phyloP scores from a whole-genome alignment of 2,329 filamentous ascomycete genomes.

The Ceratocystis variospora region DNA sequence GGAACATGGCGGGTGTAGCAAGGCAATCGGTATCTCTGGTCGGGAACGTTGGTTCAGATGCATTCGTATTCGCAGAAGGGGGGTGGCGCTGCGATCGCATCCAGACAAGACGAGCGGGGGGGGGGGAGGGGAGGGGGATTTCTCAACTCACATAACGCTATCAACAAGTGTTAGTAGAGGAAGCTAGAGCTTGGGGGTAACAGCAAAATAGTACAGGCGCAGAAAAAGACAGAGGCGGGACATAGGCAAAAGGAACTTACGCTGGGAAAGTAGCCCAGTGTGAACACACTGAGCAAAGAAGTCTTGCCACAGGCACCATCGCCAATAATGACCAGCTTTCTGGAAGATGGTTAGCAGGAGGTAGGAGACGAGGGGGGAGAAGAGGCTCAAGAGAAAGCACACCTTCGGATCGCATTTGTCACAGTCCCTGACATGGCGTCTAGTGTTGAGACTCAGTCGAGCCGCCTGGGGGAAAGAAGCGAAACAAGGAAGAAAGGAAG shows the following conservation, averaged over 20 bases:
- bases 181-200: slow-evolving; percentile 15
- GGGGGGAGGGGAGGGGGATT: not conserved
- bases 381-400: not conserved
- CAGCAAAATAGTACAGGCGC: slow-evolving; percentile 22
- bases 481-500: not conserved
- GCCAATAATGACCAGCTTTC: slow-evolving; percentile 93
- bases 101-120: not conserved
- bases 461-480: not conserved
- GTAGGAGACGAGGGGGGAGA: not conserved
- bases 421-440: slow-evolving; percentile 16
- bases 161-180: slow-evolving; percentile 3
- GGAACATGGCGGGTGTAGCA: not conserved
- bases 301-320: slow-evolving; percentile 98
- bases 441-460: not conserved
- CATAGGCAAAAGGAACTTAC: slow-evolving; percentile 41
- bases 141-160: slow-evolving; percentile 44
- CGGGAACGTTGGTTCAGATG: not conserved
- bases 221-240: slow-evolving; percentile 8
- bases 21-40: not conserved
- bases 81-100: not conserved
- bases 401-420: slow-evolving; percentile 18
- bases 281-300: slow-evolving; percentile 92
- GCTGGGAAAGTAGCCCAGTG: slow-evolving; percentile 91
- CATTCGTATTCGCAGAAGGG: not conserved
- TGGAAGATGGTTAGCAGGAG: slow-evolving; percentile 28